Base-by-base conservation (phyloP, 805 yeast species). In the Ogataea methanolica region DNA sequence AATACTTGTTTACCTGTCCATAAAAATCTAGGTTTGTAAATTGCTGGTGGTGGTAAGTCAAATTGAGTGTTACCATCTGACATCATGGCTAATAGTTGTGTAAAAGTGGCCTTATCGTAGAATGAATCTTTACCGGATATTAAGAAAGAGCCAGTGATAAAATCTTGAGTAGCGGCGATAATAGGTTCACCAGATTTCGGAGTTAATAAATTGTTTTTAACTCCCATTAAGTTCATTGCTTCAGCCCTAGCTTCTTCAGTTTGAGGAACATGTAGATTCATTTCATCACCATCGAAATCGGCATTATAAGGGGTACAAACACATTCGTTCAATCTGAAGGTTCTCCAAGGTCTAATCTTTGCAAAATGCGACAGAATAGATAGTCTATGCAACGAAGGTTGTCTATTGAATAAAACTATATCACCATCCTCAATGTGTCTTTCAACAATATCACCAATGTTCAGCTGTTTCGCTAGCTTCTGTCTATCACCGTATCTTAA, bases 281-380 rank as follows among this genome's bases (percentile, higher is more conserved):
- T 94, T 68, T 94, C 99, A 70, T 94, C 99, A 70, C 99, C 99
- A 68, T 94, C 99, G 65, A 94, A 94, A 78, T 94, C 99, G 36
- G 99, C 99, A 67, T 95, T 95, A 70, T 94, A 94, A 2, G 99
- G 99, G 0, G 99, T 94, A 72, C 99, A 94, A 9, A 94, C 99
- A 84, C 99, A 94, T 69, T 94, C 98, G 65, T 94, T 94, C 57
- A 94, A 76, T 57, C 99, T 76, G 72, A 94, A 88, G 2, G 99
- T 94, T 71, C 99, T 79, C 98, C 98, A 94, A 0, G 99, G 99
- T 62, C 96, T 79, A 58, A 94, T 84, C 63, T 89, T 91, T 41
- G 97, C 99, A 68, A 84, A 91, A 73, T 94, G 99, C 1, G 97
- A 85, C 56, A 94, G 73, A 68, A 94, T 94, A 2, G 97, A 90